Conservation (phyloP, 495 filamentous ascomycete genomes). For the Annulohypoxylon maeteangense region DNA sequence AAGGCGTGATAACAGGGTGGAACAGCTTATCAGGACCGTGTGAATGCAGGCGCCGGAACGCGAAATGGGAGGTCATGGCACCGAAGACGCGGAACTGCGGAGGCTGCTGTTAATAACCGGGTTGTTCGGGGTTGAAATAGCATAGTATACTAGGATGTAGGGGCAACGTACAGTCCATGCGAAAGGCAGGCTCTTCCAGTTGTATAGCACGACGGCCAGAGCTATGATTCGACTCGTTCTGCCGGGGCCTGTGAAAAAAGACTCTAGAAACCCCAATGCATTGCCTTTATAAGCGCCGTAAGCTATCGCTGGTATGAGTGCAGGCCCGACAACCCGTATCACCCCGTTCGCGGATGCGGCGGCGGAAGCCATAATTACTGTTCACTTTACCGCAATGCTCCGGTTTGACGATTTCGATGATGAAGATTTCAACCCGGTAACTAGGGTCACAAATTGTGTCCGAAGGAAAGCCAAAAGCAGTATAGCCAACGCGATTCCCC, state of each 20-base stretch:
- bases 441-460: slow-evolving; percentile 15
- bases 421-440: background rate
- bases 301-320: slow-evolving; percentile 48
- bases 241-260: slow-evolving; percentile 63
- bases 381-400: slow-evolving; percentile 4
- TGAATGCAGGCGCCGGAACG: slow-evolving; percentile 41
- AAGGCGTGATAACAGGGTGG: slow-evolving; percentile 69
- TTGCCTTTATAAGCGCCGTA: slow-evolving; percentile 57
- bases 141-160: background rate
- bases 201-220: slow-evolving; percentile 64
- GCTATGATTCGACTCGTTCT: slow-evolving; percentile 60
- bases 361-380: slow-evolving; percentile 56
- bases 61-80: slow-evolving; percentile 68
- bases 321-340: slow-evolving; percentile 50
- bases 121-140: background rate
- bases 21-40: slow-evolving; percentile 68
- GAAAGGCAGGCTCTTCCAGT: slow-evolving; percentile 79
- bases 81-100: slow-evolving; percentile 70
- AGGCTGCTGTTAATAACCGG: slow-evolving; percentile 3
- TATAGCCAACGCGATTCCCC: slow-evolving; percentile 52
- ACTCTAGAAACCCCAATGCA: slow-evolving; percentile 45
- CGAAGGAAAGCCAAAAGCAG: slow-evolving; percentile 48
- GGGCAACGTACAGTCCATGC: slow-evolving; percentile 73
- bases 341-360: slow-evolving; percentile 45
- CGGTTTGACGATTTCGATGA: background rate